These are phyloP conservation scores for Naegleria lovaniensis DNA, from an alignment of 208 protist genomes.

Conservation along the genomic window DNA sequence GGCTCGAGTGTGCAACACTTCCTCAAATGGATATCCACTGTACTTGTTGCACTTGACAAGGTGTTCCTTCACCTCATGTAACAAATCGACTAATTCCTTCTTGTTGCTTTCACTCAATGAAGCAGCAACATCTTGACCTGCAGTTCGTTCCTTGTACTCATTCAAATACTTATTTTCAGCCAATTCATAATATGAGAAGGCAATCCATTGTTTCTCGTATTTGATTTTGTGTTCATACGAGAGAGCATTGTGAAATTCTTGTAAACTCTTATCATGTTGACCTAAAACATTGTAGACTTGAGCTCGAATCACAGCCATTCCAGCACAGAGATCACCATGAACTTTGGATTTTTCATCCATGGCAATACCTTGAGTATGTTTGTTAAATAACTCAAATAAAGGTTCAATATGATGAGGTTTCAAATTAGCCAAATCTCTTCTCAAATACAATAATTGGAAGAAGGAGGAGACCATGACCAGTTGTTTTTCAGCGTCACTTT, in stretches of 20 bases:
- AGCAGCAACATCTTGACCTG: neutral
- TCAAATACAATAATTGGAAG: conserved; percentile 2
- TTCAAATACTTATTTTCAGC: neutral
- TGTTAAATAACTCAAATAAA: neutral
- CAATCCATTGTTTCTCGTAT: conserved; percentile 13
- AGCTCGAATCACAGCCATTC: neutral
- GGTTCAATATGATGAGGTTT: neutral
- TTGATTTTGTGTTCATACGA: neutral
- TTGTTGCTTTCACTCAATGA: neutral
- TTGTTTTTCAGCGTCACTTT: neutral
- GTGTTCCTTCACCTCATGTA: neutral
- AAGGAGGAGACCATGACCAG: neutral
- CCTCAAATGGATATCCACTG: conserved; percentile 9
- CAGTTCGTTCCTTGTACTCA: neutral
- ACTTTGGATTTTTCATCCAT: neutral
- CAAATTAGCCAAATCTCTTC: conserved; percentile 21
- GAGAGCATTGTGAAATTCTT: neutral
- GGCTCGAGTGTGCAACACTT: neutral
- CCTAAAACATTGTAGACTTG: neutral
- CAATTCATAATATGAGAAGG: neutral
- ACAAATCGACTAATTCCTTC: neutral
- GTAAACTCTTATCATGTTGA: neutral
- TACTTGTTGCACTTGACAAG: neutral
- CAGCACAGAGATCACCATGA: neutral
- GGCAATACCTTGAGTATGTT: neutral